Evolutionary conservation across 495 filamentous ascomycete species (phyloP), one percentile per base, ranked within the genome.

Genomic region (Neohortaea acidophila): DNA sequence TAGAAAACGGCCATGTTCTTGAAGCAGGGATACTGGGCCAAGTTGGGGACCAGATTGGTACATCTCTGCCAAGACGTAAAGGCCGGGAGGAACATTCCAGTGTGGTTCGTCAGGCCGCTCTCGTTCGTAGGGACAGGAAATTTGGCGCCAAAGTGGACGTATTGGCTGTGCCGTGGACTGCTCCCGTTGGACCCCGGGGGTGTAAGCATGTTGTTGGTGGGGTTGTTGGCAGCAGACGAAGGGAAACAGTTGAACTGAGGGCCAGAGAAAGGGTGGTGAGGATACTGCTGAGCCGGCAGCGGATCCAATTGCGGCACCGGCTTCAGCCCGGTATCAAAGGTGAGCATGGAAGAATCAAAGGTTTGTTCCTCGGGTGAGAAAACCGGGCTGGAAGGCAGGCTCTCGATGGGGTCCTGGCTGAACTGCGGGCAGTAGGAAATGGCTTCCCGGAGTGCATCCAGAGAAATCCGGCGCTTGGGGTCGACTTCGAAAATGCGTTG

Each of bases 401-500:
- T 25, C 20, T 23, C 22, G 41, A 51, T 31, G 44, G 47, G 39
- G 5, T 36, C 42, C 23, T 48, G 45, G 8, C 89, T 89, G 55
- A 97, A 82, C 44, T 65, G 63, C 20, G 73, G 66, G 61, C 87
- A 96, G 35, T 73, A 64, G 41, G 79, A 49, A 52, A 97, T 91
- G 51, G 80, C 60, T 38, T 68, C 65, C 54, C 81, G 71, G 22
- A 96, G 69, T 60, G 94, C 83, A 44, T 73, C 65, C 48, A 99
- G 75, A 53, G 75, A 75, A 49, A 94, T 89, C 58, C 89, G 68
- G 57, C 84, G 79, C 48, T 72, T 66, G 36, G 89, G 91, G 61
- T 94, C 75, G 58, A 69, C 71, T 47, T 92, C 84, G 59, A 99
- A 99, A 44, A 96, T 79, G 47, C 79, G 75, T 34, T 76, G 77